Base-by-base conservation (phyloP, 192 early-diverging fungal genomes). In the Rhizoclosmatium globosum region DNA sequence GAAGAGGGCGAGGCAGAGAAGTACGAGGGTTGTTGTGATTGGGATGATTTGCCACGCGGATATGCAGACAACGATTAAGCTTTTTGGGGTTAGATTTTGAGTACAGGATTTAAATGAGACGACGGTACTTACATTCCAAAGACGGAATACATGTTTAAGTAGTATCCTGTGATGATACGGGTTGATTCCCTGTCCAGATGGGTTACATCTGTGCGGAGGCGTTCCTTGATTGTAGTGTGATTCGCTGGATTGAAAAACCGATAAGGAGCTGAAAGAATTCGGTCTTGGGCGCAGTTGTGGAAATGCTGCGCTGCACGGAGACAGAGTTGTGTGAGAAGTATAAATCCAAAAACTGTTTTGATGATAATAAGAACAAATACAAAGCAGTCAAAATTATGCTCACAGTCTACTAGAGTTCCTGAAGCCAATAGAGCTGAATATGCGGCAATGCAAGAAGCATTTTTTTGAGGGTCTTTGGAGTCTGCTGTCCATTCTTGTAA, bases 251-350 rank as follows among this genome's bases (percentile, higher is more conserved):
- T 41, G 61, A 60, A 70, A 1, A 76, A 64, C 13, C 82, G 81
- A 77, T 94, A 81, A 3, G 90, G 89, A 1, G 90, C 85, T 19
- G 67, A 60, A 42, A 92, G 60, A 17, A 93, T 64, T 6, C 72
- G 53, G 4, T 57, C 23, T 19, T 90, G 64, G 31, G 86, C 87
- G n/a, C 61, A 56, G 4, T 86, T 77, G 82, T 98, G 83, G 42
- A 82, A 78, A 2, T 67, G 80, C 71, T 82, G 84, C 3, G 90
- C 86, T 3, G 91, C 91, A 4, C 38, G 47, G 41, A 84, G 17
- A 11, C n/a, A 50, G 6, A 57, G 13, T 9, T 67, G 66, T 3
- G 19, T 21, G 11, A 53, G 53, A 2, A 11, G 19, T 21, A 38
- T 15, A 67, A 79, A 11, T 68, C 38, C 39, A 70, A 73, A 11